These are phyloP conservation scores for Heterobasidion annosum DNA, from an alignment of 1,284 basidiomycete genomes.

Conservation along the genomic window DNA sequence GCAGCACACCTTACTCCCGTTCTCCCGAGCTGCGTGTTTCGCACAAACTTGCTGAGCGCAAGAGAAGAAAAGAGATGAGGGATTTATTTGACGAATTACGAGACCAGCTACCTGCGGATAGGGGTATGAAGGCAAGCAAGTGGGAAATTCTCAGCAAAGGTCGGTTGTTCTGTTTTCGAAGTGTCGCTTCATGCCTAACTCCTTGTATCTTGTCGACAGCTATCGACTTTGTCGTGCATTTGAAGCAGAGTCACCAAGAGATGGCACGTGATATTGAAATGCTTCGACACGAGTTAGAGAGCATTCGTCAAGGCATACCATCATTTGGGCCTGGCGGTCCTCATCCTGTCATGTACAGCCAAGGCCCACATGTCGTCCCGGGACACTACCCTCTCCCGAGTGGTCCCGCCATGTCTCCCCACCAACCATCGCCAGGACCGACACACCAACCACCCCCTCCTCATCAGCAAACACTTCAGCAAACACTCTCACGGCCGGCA, in stretches of 20 bases:
- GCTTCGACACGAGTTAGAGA: slow-evolving; percentile 67
- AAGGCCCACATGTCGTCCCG: slow-evolving; percentile 24
- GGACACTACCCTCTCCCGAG: slow-evolving; percentile 16
- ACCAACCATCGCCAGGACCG: slow-evolving; percentile 26
- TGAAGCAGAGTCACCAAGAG: slow-evolving; percentile 71
- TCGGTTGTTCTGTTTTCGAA: slow-evolving; percentile 23
- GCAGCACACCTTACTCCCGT: slow-evolving; percentile 80
- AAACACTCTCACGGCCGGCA: slow-evolving; percentile 23
- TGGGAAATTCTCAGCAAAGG: slow-evolving; percentile 96
- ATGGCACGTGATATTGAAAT: slow-evolving; percentile 73
- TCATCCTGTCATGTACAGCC: slow-evolving; percentile 44
- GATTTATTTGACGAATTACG: slow-evolving; percentile 92
- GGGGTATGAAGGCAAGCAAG: slow-evolving; percentile 92
- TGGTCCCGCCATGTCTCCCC: slow-evolving; percentile 28
- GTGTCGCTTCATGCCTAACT: slow-evolving; percentile 1
- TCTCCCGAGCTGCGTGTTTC: slow-evolving; percentile 89
- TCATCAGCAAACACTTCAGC: slow-evolving; percentile 18
- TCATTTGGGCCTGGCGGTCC: slow-evolving; percentile 39
- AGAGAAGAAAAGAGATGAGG: slow-evolving; percentile 95
- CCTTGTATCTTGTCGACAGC: slow-evolving; percentile 34
- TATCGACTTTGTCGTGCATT: slow-evolving; percentile 75
- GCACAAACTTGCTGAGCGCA: slow-evolving; percentile 92
- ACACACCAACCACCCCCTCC: slow-evolving; percentile 24
- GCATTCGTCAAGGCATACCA: slow-evolving; percentile 49
- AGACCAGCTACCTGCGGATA: slow-evolving; percentile 83